phyloP scores from a whole-genome alignment of 768 basidiomycete genomes.

The Tricholoma saponaceum region DNA sequence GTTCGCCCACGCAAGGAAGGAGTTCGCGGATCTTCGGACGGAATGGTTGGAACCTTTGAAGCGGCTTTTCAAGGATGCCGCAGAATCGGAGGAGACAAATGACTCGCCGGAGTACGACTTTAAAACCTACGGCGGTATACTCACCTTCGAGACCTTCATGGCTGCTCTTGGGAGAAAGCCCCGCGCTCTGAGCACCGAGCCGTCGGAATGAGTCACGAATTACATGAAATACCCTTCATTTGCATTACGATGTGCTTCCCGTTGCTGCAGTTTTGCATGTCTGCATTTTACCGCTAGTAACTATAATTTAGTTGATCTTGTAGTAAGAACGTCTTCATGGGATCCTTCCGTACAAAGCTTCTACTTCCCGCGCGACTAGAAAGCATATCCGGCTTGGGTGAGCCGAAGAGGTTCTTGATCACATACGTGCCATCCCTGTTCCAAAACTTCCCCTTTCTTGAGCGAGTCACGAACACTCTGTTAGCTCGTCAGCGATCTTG shows the following conservation, averaged over 20 bases:
- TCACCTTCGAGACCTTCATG: conserved; percentile 20
- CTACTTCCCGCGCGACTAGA: no score
- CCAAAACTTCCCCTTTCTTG: no score
- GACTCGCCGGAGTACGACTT: no score
- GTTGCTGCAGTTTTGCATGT: no score
- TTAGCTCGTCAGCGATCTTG: no score
- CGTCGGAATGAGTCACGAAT: neutral
- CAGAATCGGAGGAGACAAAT: neutral
- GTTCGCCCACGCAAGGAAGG: neutral
- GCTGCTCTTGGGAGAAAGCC: conserved; percentile 8
- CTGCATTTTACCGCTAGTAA: no score
- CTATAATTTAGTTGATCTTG: no score
- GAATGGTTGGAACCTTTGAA: neutral
- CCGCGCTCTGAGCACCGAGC: neutral
- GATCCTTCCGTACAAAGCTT: no score
- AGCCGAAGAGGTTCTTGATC: neutral
- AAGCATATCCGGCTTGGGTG: conserved; percentile 4
- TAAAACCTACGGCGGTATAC: conserved; percentile 8
- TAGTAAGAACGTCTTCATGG: no score
- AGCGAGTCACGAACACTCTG: neutral
- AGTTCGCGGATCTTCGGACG: neutral
- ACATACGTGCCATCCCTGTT: no score
- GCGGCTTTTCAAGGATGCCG: neutral
- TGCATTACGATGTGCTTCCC: neutral
- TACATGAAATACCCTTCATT: neutral